Conservation (phyloP, 495 filamentous ascomycete genomes). For the Cercophora scortea region DNA sequence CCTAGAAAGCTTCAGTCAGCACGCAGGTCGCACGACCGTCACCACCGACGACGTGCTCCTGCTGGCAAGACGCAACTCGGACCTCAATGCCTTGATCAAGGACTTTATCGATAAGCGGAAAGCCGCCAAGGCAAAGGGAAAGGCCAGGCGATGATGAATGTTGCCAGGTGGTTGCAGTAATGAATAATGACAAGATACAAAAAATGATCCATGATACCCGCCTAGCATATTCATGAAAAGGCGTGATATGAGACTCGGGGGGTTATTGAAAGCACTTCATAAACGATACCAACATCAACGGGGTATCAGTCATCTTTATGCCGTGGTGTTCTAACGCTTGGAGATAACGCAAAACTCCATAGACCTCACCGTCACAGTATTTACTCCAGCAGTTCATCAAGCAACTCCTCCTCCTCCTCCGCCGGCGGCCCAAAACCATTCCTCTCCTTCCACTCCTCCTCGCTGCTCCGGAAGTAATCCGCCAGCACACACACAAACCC, state of each 20-base stretch:
- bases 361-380: too few species aligned
- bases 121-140: conserved; percentile 28
- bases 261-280: too few species aligned
- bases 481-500: conserved; percentile 19
- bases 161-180: too few species aligned
- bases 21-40: conserved; percentile 77
- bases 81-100: conserved; percentile 63
- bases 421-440: not conserved
- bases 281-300: too few species aligned
- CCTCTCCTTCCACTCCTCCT: conserved; percentile 28
- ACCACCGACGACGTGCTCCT: conserved; percentile 82
- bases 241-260: too few species aligned
- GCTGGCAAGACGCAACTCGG: conserved; percentile 78
- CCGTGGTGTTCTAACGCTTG: too few species aligned
- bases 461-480: conserved; percentile 19
- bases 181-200: too few species aligned
- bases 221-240: too few species aligned
- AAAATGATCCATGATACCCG: too few species aligned
- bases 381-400: not conserved
- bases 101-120: conserved; percentile 56
- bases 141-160: not conserved
- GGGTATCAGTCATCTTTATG: too few species aligned
- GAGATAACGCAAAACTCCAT: too few species aligned
- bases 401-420: not conserved
- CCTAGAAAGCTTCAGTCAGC: conserved; percentile 75